These are phyloP conservation scores for Calophaca sinica DNA, from an alignment of 306 rosid species.

Conservation along the genomic window DNA sequence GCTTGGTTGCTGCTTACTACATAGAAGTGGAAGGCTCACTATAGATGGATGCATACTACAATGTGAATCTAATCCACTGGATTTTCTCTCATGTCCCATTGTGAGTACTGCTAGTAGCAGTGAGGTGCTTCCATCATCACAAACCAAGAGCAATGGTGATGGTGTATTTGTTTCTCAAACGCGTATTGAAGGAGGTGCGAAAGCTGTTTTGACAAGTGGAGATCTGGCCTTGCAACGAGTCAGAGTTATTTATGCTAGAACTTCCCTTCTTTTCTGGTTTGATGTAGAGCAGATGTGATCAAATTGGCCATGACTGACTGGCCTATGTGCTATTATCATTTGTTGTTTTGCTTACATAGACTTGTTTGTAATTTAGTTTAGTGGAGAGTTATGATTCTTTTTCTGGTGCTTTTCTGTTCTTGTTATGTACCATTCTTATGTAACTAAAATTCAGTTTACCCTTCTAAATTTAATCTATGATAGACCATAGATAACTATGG, in stretches of 20 bases:
- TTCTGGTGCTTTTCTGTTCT: background rate
- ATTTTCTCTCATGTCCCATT: conserved; percentile 87
- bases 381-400: conserved; percentile 41
- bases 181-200: conserved; percentile 96
- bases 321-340: conserved; percentile 41
- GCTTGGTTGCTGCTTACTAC: conserved; percentile 95
- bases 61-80: conserved; percentile 85
- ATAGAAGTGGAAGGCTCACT: conserved; percentile 87
- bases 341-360: conserved; percentile 5
- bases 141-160: conserved; percentile 53
- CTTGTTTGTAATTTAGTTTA: conserved; percentile 41
- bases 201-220: conserved; percentile 85
- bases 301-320: conserved; percentile 5
- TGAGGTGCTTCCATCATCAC: conserved; percentile 57
- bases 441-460: conserved; percentile 14
- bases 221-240: conserved; percentile 86
- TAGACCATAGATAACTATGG: too few relatives aligned
- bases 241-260: conserved; percentile 82
- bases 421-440: conserved; percentile 24
- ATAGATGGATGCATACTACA: conserved; percentile 89
- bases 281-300: conserved; percentile 71
- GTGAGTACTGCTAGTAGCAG: conserved; percentile 71
- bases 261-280: conserved; percentile 92
- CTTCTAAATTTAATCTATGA: too few relatives aligned
- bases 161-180: conserved; percentile 90